Evolutionary conservation across 257 asterid species (phyloP), one percentile per base, ranked within the genome.

Genomic region (Nicotiana tomentosiformis): DNA sequence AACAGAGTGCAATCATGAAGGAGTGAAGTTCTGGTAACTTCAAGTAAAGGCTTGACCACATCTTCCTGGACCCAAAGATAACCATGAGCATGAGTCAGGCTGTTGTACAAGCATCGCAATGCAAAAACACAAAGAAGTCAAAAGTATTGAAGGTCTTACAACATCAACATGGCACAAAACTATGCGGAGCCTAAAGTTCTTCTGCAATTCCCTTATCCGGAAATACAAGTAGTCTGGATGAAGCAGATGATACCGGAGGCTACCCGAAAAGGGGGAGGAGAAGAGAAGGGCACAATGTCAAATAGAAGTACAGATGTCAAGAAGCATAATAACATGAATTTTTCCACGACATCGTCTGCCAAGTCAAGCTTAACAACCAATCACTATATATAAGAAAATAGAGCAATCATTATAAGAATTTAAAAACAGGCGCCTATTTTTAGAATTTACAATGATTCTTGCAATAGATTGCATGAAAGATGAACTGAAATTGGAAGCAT

Each of bases 1-100:
- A 96, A 89, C 88, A 94, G 97, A 77, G 98, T 93, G 90, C 99
- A 96, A 86, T 96, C 98, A 84, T 96, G 98, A 86, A 94, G 99
- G 84, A 96, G 89, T 79, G 97, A 93, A 33, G 99, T 94, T 90
- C 90, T 92, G 49, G 99, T 96, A 89, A 96, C 98, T 90, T 96
- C 98, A 83, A 90, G 98, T 85, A 96, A 88, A 20, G 99, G 98
- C 82, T 96, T 94, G 64, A 90, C 90, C 67, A 93, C 99, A 88
- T 96, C 99, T 93, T 93, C 98, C 98, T 96, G 94, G 80, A 78
- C 84, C 85, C 87, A 82, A 86, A 67, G 62, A 64, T 78, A 56
- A 83, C 39, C 76, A 76, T 46, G 26, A 66, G 53, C 61, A 58
- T 33, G 46, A 62, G 15, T 74, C 80, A 64, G n/a, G 62, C 10